Conservation (phyloP, 2,329 filamentous ascomycete species). For the Penicillium frequentans region DNA sequence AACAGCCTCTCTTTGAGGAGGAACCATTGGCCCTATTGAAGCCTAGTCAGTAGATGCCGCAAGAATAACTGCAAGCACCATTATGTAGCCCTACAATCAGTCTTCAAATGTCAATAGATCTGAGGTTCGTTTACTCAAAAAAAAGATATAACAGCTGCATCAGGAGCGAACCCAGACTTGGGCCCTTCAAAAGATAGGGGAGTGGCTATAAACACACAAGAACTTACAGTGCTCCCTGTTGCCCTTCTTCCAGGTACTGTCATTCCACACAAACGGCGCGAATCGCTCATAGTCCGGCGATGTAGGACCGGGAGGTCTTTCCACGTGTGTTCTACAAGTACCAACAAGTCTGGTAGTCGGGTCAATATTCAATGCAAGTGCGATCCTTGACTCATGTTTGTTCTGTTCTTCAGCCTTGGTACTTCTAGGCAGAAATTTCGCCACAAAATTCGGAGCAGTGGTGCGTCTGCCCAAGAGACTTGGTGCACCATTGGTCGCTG, state of each 20-base stretch:
- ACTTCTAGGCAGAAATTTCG: conserved; percentile 54
- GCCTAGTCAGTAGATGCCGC: conserved; percentile 13
- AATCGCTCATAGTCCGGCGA: conserved; percentile 30
- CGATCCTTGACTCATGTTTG: conserved; percentile 72
- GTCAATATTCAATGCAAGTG: conserved; percentile 78
- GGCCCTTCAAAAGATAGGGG: not conserved
- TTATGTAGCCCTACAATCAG: not conserved
- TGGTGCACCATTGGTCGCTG: conserved; percentile 62
- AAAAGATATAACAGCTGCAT: not conserved
- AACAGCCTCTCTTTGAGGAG: conserved; percentile 47
- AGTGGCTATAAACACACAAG: not conserved
- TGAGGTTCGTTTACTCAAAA: not conserved
- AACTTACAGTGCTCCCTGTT: conserved; percentile 36
- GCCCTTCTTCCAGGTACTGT: conserved; percentile 39
- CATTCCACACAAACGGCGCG: conserved; percentile 40
- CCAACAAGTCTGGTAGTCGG: conserved; percentile 65
- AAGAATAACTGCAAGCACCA: not conserved
- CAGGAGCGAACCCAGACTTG: not conserved
- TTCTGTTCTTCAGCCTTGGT: conserved; percentile 62
- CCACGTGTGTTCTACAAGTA: conserved; percentile 39
- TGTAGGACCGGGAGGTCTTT: conserved; percentile 24
- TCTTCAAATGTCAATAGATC: not conserved
- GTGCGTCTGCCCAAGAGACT: conserved; percentile 68
- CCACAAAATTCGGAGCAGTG: conserved; percentile 65
- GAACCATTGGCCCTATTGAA: conserved; percentile 24